These are phyloP conservation scores for Ganoderma multipileum DNA, from an alignment of 1,284 basidiomycete species.

Conservation along the genomic window DNA sequence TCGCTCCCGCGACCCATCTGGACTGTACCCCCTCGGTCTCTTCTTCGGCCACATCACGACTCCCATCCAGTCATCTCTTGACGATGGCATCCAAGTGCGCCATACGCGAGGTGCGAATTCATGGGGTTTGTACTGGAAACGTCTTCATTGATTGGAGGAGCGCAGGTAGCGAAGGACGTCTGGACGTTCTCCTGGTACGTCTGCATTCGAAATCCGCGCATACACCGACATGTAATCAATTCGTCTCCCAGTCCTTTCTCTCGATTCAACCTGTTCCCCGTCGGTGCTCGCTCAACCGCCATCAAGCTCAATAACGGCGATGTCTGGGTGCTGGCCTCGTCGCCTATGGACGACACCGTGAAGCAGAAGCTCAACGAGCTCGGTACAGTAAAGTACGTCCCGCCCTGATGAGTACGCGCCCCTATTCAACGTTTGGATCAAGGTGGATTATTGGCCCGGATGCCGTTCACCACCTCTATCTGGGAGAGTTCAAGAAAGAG, in stretches of 20 bases:
- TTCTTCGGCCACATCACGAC: neutral
- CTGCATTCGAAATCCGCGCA: neutral
- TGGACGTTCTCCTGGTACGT: slow-evolving; percentile 76
- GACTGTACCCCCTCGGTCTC: neutral
- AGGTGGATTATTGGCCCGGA: slow-evolving; percentile 76
- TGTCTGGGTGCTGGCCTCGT: slow-evolving; percentile 89
- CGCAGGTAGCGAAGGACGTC: slow-evolving; percentile 64
- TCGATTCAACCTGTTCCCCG: slow-evolving; percentile 71
- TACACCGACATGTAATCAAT: neutral
- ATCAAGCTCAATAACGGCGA: slow-evolving; percentile 75
- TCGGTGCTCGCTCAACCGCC: slow-evolving; percentile 87
- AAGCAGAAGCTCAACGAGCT: slow-evolving; percentile 75
- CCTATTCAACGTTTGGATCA: neutral
- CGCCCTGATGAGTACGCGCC: neutral
- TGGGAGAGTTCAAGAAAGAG: slow-evolving; percentile 75
- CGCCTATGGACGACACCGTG: slow-evolving; percentile 78
- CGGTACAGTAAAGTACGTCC: slow-evolving; percentile 45
- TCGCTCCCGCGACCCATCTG: neutral
- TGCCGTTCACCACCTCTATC: slow-evolving; percentile 69
- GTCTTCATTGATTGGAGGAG: neutral
- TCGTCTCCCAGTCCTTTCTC: slow-evolving; percentile 62
- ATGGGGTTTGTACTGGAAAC: neutral
- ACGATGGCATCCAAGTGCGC: slow-evolving; percentile 9
- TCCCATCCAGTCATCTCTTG: neutral
- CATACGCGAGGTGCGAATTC: slow-evolving; percentile 10